Percentiles rank a stretch among this genome's conserved stretches.
Evolutionary conservation across 2,329 filamentous ascomycete species (phyloP).

Genomic region (Fusarium poae): DNA sequence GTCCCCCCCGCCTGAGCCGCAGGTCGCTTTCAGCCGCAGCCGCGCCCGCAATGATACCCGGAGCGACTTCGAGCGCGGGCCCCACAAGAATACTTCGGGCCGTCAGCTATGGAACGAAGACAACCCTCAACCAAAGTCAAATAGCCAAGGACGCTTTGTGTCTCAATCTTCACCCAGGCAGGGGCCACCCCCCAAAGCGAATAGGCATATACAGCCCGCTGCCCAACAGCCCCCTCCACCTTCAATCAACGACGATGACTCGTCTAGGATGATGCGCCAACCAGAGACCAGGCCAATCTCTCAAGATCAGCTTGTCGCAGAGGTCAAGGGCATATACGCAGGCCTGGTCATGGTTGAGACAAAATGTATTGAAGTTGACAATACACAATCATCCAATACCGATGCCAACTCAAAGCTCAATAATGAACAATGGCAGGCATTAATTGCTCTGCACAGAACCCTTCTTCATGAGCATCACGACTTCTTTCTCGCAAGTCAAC

Average conservation of each 20-base stretch:
- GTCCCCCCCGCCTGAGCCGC: conserved; percentile 47
- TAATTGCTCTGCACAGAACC: conserved; percentile 85
- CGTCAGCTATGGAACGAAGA: conserved; percentile 51
- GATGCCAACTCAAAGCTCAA: conserved; percentile 61
- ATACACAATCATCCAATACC: conserved; percentile 65
- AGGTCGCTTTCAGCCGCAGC: conserved; percentile 27
- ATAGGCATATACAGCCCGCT: background rate
- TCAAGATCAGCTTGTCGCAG: conserved; percentile 81
- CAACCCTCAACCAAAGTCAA: conserved; percentile 28
- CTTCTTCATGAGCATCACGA: conserved; percentile 86
- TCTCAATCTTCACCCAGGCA: conserved; percentile 14
- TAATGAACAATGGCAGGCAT: conserved; percentile 83
- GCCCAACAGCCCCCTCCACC: conserved; percentile 1
- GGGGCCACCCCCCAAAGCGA: background rate
- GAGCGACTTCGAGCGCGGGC: conserved; percentile 40
- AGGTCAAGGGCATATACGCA: conserved; percentile 87
- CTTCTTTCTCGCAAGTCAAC: conserved; percentile 88
- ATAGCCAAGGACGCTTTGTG: conserved; percentile 16
- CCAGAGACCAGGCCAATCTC: conserved; percentile 64
- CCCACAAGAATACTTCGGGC: conserved; percentile 38
- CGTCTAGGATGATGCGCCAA: conserved; percentile 34
- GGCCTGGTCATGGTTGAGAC: conserved; percentile 88
- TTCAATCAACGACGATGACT: conserved; percentile 20
- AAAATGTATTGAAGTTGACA: conserved; percentile 87
- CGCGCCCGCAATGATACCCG: conserved; percentile 33